Conservation (phyloP, 148 eudicot genomes). For the Vaccinium myrtillus region DNA sequence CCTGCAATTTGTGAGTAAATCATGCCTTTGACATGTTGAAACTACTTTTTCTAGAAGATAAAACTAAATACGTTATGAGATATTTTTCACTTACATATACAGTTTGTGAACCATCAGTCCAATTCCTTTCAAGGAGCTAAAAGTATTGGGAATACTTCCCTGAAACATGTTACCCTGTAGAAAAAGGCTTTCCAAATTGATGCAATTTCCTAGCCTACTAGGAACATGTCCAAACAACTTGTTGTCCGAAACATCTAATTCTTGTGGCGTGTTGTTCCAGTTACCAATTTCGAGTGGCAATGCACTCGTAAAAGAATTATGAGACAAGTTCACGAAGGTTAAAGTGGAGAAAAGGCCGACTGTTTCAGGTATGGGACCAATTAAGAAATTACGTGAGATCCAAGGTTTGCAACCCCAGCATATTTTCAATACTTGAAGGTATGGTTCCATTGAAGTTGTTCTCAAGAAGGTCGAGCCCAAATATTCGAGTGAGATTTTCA, state of each 20-base stretch:
- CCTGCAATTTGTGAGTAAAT: too few relatives aligned
- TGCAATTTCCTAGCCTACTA: not conserved
- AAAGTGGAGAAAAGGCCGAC: not conserved
- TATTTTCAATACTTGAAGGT: conserved; percentile 21
- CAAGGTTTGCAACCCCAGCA: conserved; percentile 11
- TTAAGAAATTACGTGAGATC: conserved; percentile 8
- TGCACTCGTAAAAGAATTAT: not conserved
- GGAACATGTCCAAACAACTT: conserved; percentile 5
- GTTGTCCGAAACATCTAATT: conserved; percentile 9
- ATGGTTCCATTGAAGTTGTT: conserved; percentile 23
- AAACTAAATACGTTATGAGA: too few relatives aligned
- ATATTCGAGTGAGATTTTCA: conserved; percentile 17
- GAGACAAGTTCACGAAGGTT: not conserved
- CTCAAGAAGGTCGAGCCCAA: not conserved
- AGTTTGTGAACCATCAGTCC: too few relatives aligned
- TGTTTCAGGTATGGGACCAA: conserved; percentile 18
- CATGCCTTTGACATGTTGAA: too few relatives aligned
- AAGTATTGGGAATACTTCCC: not conserved
- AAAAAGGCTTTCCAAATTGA: not conserved
- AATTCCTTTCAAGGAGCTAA: not conserved
- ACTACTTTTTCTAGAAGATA: too few relatives aligned
- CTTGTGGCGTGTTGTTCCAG: not conserved
- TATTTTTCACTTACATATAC: too few relatives aligned
- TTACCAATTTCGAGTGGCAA: not conserved
- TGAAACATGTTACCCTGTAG: conserved; percentile 1